Evolutionary conservation across 495 filamentous ascomycete species (phyloP).

Genomic region (Hyaloscypha finlandica): DNA sequence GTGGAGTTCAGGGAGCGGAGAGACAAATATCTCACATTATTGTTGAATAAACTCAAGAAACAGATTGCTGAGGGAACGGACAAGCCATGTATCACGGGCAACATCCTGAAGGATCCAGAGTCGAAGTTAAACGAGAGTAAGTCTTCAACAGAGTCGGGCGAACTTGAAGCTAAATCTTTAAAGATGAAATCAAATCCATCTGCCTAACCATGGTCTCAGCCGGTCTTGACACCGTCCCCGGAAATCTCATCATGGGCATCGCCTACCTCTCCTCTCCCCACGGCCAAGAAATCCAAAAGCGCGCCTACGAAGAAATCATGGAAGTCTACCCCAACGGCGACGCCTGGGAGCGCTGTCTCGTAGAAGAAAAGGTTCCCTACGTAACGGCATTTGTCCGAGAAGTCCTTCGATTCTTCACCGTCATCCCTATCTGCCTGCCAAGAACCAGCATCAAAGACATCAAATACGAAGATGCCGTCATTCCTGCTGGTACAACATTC

Average conservation of each 20-base stretch:
- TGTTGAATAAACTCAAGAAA: constrained; percentile 61
- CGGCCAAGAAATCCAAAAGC: constrained; percentile 63
- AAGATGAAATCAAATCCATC: constrained; percentile 70
- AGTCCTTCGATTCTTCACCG: constrained; percentile 69
- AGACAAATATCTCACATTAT: constrained; percentile 58
- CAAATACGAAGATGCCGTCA: constrained; percentile 56
- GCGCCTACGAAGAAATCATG: constrained; percentile 64
- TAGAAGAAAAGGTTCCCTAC: constrained; percentile 72
- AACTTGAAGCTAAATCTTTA: constrained; percentile 21
- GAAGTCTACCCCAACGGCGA: constrained; percentile 64
- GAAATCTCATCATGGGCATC: constrained; percentile 70
- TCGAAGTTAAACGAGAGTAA: constrained; percentile 61
- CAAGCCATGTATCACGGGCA: constrained; percentile 70
- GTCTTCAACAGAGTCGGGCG: constrained; percentile 7
- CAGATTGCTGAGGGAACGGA: constrained; percentile 62
- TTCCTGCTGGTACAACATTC: constrained; percentile 66
- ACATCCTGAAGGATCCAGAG: constrained; percentile 66
- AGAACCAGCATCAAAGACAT: constrained; percentile 66
- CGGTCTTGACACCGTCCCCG: constrained; percentile 69
- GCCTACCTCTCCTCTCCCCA: constrained; percentile 65
- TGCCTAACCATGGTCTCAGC: constrained; percentile 77
- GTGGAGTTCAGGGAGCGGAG: constrained; percentile 54
- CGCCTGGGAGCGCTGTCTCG: constrained; percentile 64
- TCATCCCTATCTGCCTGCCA: constrained; percentile 73
- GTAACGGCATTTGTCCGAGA: constrained; percentile 71